A percentile compares a stretch with the other conserved stretches of the same genome.
These are phyloP conservation scores for Eutypella sp. DNA, from an alignment of 2,329 filamentous ascomycete genomes.

Conservation along the genomic window DNA sequence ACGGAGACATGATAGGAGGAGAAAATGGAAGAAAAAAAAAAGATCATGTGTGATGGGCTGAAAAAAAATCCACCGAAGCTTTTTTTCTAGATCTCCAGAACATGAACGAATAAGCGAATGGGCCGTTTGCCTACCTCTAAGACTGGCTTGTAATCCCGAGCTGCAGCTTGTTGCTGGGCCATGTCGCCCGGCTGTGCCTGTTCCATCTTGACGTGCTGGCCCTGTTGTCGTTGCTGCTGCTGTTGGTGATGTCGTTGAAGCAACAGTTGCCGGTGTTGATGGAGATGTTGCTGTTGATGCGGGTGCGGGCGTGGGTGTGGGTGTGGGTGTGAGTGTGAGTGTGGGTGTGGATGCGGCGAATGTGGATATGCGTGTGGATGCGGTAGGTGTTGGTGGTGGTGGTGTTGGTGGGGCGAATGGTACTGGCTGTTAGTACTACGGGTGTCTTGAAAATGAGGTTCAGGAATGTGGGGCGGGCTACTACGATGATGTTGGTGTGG, in stretches of 20 bases:
- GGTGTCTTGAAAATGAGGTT: conserved; percentile 8
- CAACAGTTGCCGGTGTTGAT: conserved; percentile 7
- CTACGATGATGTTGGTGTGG: conserved; percentile 9
- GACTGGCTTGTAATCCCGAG: conserved; percentile 53
- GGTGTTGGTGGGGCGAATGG: conserved; percentile 11
- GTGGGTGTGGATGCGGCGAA: conserved; percentile 6
- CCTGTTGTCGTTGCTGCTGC: conserved; percentile 2
- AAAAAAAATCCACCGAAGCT: neutral
- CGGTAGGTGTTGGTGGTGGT: conserved; percentile 8
- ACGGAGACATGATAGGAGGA: neutral
- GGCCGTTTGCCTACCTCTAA: conserved; percentile 41
- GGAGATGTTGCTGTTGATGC: conserved; percentile 9
- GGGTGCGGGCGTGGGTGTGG: conserved; percentile 4
- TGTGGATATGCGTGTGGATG: conserved; percentile 4
- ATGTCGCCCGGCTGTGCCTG: conserved; percentile 36
- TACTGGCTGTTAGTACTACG: conserved; percentile 5
- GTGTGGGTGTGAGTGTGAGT: too few relatives aligned
- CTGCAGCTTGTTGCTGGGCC: conserved; percentile 56
- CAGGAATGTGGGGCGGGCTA: conserved; percentile 9
- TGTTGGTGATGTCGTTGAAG: conserved; percentile 9
- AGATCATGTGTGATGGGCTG: neutral
- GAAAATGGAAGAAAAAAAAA: conserved; percentile 1
- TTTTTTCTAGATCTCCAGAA: neutral
- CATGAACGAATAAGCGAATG: neutral
- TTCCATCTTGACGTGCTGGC: conserved; percentile 33